Evolutionary conservation across 306 rosid species (phyloP).

Genomic region (Fagus crenata): DNA sequence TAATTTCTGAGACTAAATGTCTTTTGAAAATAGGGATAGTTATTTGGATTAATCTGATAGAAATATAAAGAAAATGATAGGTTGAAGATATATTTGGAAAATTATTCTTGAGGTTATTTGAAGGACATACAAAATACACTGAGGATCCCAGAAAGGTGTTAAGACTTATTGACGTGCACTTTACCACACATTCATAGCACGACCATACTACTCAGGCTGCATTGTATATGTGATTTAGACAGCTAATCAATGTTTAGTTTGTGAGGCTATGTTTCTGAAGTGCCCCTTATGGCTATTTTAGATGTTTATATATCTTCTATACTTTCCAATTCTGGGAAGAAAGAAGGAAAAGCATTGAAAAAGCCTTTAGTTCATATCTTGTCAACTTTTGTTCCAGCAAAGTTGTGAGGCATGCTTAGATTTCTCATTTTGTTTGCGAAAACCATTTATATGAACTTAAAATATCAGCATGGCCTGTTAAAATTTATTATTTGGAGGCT

Average conservation of each 20-base stretch:
- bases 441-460: neutral
- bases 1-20: no score
- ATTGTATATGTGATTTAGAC: neutral
- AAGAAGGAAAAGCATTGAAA: neutral
- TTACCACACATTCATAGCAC: neutral
- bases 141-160: neutral
- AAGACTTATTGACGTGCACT: neutral
- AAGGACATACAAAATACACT: neutral
- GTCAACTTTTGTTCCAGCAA: neutral
- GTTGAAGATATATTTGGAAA: neutral
- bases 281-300: constrained; percentile 1
- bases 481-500: constrained; percentile 11
- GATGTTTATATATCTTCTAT: neutral
- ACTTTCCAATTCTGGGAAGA: neutral
- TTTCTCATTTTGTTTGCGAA: neutral
- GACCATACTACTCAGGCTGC: neutral
- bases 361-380: neutral
- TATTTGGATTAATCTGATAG: neutral
- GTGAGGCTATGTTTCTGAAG: neutral
- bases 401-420: neutral
- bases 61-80: neutral
- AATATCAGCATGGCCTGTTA: neutral
- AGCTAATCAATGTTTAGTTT: neutral
- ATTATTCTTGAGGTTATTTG: neutral
- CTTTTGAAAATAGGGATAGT: no score